Conservation (phyloP, 2,329 filamentous ascomycete genomes). For the Stylonectria norvegica region DNA sequence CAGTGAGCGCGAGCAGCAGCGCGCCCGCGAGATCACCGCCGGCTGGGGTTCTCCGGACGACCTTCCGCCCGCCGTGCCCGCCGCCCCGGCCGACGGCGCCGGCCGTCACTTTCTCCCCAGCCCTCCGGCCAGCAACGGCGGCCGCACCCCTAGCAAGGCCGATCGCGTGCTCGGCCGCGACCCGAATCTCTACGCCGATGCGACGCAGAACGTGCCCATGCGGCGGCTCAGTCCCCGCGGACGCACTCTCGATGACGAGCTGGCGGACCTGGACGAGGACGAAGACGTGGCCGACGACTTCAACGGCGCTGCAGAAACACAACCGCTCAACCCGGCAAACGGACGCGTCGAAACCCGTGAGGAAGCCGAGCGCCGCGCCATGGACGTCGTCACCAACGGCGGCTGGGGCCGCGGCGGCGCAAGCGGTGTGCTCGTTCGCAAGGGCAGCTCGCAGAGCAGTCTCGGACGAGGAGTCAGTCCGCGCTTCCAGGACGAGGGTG, state of each 20-base stretch:
- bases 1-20: slow-evolving; percentile 56
- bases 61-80: slow-evolving; percentile 21
- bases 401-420: slow-evolving; percentile 40
- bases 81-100: slow-evolving; percentile 24
- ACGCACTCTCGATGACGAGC: slow-evolving; percentile 41
- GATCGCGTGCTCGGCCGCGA: slow-evolving; percentile 57
- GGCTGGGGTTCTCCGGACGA: slow-evolving; percentile 57
- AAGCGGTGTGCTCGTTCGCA: slow-evolving; percentile 42
- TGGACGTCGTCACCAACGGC: slow-evolving; percentile 42
- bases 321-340: slow-evolving; percentile 4
- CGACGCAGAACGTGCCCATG: slow-evolving; percentile 43
- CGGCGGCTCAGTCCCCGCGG: slow-evolving; percentile 46
- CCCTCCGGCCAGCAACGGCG: slow-evolving; percentile 24
- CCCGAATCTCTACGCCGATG: slow-evolving; percentile 53
- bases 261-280: slow-evolving; percentile 39
- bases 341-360: slow-evolving; percentile 30
- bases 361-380: slow-evolving; percentile 43
- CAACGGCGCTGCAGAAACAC: slow-evolving; percentile 37
- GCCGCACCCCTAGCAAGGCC: slow-evolving; percentile 50
- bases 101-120: slow-evolving; percentile 33
- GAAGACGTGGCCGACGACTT: slow-evolving; percentile 35
- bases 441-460: slow-evolving; percentile 29
- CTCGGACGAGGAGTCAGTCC: slow-evolving; percentile 19
- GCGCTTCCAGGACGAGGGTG: slow-evolving; percentile 30
- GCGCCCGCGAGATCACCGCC: slow-evolving; percentile 60